Evolutionary conservation across 2,329 filamentous ascomycete species (phyloP).

Genomic region (Corynespora cassiicola): DNA sequence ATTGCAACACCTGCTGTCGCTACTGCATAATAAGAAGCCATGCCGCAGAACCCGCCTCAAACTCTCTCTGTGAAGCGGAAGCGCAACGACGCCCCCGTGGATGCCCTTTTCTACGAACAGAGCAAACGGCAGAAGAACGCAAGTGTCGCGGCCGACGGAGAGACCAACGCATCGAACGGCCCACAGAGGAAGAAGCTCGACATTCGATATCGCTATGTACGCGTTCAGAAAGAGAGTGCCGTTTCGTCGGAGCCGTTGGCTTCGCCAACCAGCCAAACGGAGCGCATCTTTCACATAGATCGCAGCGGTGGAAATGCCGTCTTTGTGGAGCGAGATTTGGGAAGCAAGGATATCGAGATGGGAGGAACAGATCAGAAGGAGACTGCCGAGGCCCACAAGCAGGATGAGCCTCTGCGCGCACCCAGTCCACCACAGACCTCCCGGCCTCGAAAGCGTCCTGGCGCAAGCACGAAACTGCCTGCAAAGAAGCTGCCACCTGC

Average conservation of each 20-base stretch:
- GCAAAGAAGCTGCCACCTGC: constrained; percentile 9
- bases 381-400: no score
- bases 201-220: no score
- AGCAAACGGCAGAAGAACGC: constrained; percentile 29
- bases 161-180: no score
- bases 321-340: not conserved
- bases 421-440: constrained; percentile 11
- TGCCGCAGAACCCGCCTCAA: constrained; percentile 31
- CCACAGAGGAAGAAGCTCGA: no score
- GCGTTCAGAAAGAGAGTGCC: no score
- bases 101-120: constrained; percentile 50
- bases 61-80: constrained; percentile 59
- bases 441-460: constrained; percentile 35
- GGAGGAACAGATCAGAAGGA: no score
- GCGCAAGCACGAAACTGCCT: constrained; percentile 27
- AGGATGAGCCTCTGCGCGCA: constrained; percentile 4
- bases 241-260: no score
- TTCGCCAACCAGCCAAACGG: no score
- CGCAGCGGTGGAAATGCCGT: no score
- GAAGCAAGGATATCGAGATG: not conserved
- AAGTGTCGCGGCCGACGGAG: constrained; percentile 4
- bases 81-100: constrained; percentile 63
- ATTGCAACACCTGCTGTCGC: not conserved
- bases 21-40: constrained; percentile 6
- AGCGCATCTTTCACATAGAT: no score